Evolutionary conservation across 306 rosid species (phyloP), one percentile per base, ranked within the genome.

Genomic region (Castanospermum australe): DNA sequence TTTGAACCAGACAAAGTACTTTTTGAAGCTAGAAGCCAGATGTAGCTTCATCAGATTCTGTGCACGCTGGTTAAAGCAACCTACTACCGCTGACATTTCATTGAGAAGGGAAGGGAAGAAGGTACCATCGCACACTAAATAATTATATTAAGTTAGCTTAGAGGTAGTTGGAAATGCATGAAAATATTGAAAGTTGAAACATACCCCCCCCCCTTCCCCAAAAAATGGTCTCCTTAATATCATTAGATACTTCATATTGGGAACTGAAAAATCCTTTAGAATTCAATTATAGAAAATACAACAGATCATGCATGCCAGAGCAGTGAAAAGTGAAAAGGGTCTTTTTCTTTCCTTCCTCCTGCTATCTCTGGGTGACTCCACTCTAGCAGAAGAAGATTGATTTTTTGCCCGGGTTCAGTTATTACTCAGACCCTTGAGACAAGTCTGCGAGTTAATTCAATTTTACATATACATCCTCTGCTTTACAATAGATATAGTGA

Each of bases 21-120:
- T 95, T 22, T 81, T 79, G 79, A 95, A 77, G 35, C 99, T 98
- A 72, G 98, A 92, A 86, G 92, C 88, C 17, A 91, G 91, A 84
- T 91, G 99, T 5, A 76, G 82, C 42, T 91, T 85, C 72, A 92
- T 89, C 90, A 95, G 65, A 61, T 85, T 63, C 87, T 86, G 95
- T 0, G 98, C 99, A 7, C 93, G 94, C 79, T 87, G 68, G 62
- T 92, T 92, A 55, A 95, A 95, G 78, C 85, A 86, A n/a, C 98
- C 97, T 12, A 95, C 88, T 35, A 95, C 85, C 3, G 79, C 89
- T 39, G 97, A 92, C 97, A 95, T 89, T 78, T 95, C 99, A 42
- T 84, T 79, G 56, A 89, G 92, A 82, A 95, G 97, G 18, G 89
- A 88, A 67, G 99, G 98, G 81, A 95, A 95, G 89, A 95, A 91